These are phyloP conservation scores for Willaertia magna DNA, from an alignment of 208 protist species.

Conservation along the genomic window DNA sequence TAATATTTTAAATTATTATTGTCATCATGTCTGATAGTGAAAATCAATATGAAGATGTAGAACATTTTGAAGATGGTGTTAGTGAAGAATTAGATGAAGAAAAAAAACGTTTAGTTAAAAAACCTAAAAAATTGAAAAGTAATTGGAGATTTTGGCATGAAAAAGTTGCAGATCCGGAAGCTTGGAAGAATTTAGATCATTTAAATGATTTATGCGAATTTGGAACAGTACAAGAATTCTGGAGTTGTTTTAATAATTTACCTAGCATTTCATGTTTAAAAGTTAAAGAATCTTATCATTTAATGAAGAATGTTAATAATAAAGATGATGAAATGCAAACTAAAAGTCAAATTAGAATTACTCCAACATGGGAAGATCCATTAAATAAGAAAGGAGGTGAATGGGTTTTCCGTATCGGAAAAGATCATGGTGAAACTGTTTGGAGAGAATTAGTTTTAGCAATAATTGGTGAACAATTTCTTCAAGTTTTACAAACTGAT, in stretches of 20 bases:
- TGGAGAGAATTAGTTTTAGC: not conserved
- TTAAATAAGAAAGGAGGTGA: not conserved
- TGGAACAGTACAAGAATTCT: not conserved
- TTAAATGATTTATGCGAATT: not conserved
- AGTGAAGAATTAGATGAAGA: not conserved
- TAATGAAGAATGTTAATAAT: not conserved
- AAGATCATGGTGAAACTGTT: not conserved
- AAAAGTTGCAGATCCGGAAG: not conserved
- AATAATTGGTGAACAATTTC: constrained; percentile 4
- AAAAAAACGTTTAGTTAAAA: not conserved
- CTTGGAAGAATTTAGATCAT: not conserved
- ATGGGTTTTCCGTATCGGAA: not conserved
- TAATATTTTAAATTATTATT: too few relatives aligned
- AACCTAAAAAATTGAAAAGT: not conserved
- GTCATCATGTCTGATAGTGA: too few relatives aligned
- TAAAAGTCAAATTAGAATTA: not conserved
- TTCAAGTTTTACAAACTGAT: not conserved
- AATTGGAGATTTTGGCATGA: constrained; percentile 3
- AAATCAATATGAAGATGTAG: too few relatives aligned
- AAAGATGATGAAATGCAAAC: not conserved
- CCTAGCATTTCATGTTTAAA: not conserved
- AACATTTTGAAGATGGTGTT: not conserved
- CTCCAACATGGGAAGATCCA: not conserved
- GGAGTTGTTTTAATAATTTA: not conserved
- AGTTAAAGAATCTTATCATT: not conserved